Percentiles rank a stretch among this genome's conserved stretches.
Evolutionary conservation across 2,329 filamentous ascomycete species (phyloP).

Genomic region (Remersonia thermophila): DNA sequence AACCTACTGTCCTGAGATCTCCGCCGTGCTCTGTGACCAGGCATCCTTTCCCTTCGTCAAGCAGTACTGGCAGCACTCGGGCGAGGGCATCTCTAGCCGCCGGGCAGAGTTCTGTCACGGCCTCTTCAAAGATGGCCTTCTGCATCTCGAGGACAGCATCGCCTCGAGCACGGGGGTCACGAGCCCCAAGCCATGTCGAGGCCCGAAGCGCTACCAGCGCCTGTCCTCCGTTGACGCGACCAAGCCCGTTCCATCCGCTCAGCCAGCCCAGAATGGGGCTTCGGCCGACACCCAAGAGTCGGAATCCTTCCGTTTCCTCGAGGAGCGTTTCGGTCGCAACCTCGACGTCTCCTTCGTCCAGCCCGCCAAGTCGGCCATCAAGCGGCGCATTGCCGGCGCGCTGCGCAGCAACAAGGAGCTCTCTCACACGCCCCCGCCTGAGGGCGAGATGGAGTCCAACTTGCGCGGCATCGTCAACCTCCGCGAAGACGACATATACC

Average conservation of each 20-base stretch:
- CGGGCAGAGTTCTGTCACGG: constrained; percentile 79
- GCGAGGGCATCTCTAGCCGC: constrained; percentile 83
- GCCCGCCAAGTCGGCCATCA: constrained; percentile 75
- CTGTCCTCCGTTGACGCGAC: constrained; percentile 29
- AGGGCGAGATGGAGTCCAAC: constrained; percentile 33
- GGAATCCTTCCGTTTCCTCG: constrained; percentile 69
- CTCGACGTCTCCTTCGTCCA: constrained; percentile 66
- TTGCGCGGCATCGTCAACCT: constrained; percentile 50
- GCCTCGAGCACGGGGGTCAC: constrained; percentile 15
- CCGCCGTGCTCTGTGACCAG: constrained; percentile 58
- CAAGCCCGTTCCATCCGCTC: constrained; percentile 15
- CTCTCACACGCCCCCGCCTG: constrained; percentile 36
- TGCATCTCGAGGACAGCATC: constrained; percentile 24
- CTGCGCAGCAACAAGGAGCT: constrained; percentile 62
- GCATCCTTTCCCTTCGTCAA: constrained; percentile 65
- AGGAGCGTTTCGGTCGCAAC: constrained; percentile 89
- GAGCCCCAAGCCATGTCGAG: constrained; percentile 42
- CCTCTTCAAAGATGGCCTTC: constrained; percentile 57
- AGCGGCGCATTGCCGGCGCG: constrained; percentile 77
- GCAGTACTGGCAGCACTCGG: constrained; percentile 93
- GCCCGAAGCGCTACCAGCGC: constrained; percentile 70
- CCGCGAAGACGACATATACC: constrained; percentile 74
- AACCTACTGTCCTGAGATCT: constrained; percentile 47
- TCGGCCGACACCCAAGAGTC: constrained; percentile 47
- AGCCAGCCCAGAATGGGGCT: constrained; percentile 7